Evolutionary conservation across 2,329 filamentous ascomycete genomes (phyloP), one percentile per base, ranked within the genome.

Genomic region (Leptographium flavum): DNA sequence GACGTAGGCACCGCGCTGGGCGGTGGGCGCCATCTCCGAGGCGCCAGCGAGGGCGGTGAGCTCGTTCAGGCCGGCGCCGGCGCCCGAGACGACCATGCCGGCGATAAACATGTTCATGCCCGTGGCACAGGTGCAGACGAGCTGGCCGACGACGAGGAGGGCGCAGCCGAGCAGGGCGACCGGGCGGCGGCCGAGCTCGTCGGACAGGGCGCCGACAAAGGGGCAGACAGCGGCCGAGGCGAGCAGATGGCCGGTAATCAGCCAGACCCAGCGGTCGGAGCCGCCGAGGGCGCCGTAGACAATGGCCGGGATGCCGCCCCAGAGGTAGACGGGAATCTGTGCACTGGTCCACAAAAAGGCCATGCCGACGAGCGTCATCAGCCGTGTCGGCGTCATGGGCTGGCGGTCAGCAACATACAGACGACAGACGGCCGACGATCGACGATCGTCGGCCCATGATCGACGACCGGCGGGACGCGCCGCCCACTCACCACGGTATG

Each of bases 11-110:
- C 76, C 79, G 40, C 81, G 71, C 57, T 81, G 74, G 17, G 71
- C 65, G 19, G 74, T 74, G 1, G 81, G 80, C 0, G 77, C 81
- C 48, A 84, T 67, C 56, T 85, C 80, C 2, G 77, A 76, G 2
- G 79, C 80, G 30, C 71, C 80, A 25, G 80, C 78, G 9, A 85
- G 64, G 5, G 80, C 78, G 6, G 77, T 83, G 30, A 84, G 63
- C 57, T 83, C 79, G 52, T 78, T 79, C 49, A 83, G 70, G 14
- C 80, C 80, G 11, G 79, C 78, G 30, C 79, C 80, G 6, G 75
- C 63, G 2, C 80, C 80, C 10, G 78, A 69, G 50, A 83, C 66
- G 2, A 57, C 56, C 64, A 68, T 68, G 15, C 66, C 64, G 41
- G 57, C 69, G 51, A 82, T 81, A 49, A 79, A 78, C 25, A 64